Evolutionary conservation across 2,329 filamentous ascomycete species (phyloP), one percentile per base, ranked within the genome.

Genomic region (Teratosphaeria pseudoeucalypti): DNA sequence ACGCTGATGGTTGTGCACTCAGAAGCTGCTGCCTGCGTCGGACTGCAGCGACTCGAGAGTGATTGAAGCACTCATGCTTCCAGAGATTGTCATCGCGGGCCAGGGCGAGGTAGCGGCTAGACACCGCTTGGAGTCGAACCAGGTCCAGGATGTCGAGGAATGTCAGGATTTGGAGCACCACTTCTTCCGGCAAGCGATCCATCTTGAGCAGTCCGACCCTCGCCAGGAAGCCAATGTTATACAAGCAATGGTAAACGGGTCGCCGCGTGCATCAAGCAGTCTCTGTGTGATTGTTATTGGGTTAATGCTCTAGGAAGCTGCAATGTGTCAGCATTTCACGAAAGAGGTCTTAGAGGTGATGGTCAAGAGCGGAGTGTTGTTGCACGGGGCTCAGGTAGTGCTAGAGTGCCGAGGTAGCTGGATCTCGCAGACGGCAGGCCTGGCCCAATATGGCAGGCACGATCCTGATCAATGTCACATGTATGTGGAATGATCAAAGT

Each of bases 31-130:
- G 78, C 16, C 82, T 79, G 60, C 79, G 80, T 27, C 89, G 80
- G n/a, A 78, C 76, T 34, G 83, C 80, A 67, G 87, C 82, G 71
- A 86, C 86, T 37, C 79, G 72, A 16, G 89, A 92, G 60, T 85
- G 78, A 39, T 85, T 79, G 71, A 94, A 90, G 71, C 88, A 92
- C 69, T 86, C 80, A 2, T 80, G 75, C 62, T 87, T 87, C 92
- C 92, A 96, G 39, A 92, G 77, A 47, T 79, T 81, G 66, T 88
- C 82, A 70, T 95, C 90, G 59, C 90, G 85, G 47, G 84, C 86
- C 52, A 94, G 77, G 34, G 77, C 73, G 32, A 86, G 80, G 60
- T 92, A 82, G 53, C 79, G 80, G 63, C 79, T 83, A 29, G 85
- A 92, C 12, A 90, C 83, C 23, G 82, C 79, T 73, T 92, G 89